Conservation (phyloP, 768 basidiomycete species). For the Lactarius pseudohatsudake region DNA sequence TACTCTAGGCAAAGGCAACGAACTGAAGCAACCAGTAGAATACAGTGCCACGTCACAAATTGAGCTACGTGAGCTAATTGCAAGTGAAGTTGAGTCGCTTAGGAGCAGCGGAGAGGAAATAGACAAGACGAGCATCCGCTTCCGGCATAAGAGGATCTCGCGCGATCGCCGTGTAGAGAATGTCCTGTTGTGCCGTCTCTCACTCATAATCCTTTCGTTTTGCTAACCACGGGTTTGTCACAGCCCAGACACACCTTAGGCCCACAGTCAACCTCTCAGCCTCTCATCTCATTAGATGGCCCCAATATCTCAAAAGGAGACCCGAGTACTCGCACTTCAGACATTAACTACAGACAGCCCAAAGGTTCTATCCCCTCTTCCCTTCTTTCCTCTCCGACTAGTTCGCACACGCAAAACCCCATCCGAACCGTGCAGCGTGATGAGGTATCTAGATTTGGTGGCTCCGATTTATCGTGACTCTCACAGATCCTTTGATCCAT, state of each 20-base stretch:
- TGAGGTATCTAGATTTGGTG: neutral
- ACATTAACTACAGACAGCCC: neutral
- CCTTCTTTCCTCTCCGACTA: neutral
- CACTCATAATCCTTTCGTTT: neutral
- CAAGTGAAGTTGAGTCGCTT: slow-evolving; percentile 23
- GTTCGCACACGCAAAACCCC: neutral
- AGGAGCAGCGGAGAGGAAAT: slow-evolving; percentile 14
- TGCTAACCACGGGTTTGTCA: slow-evolving; percentile 2
- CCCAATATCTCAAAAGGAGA: neutral
- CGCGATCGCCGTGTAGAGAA: slow-evolving; percentile 1
- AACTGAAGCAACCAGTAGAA: slow-evolving; percentile 5
- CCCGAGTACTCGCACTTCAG: neutral
- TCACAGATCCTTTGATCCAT: neutral
- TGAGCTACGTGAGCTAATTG: slow-evolving; percentile 23
- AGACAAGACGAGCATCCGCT: slow-evolving; percentile 19
- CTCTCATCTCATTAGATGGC: slow-evolving; percentile 12
- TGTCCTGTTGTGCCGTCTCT: slow-evolving; percentile 5
- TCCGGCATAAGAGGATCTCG: slow-evolving; percentile 4
- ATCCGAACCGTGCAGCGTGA: neutral
- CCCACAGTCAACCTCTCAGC: neutral
- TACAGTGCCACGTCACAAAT: slow-evolving; percentile 13
- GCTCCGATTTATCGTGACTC: neutral
- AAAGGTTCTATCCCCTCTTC: neutral
- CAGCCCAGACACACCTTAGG: neutral
- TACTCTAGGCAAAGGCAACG: slow-evolving; percentile 1